phyloP scores from a whole-genome alignment of 306 rosid genomes.

The Sesbania bispinosa region DNA sequence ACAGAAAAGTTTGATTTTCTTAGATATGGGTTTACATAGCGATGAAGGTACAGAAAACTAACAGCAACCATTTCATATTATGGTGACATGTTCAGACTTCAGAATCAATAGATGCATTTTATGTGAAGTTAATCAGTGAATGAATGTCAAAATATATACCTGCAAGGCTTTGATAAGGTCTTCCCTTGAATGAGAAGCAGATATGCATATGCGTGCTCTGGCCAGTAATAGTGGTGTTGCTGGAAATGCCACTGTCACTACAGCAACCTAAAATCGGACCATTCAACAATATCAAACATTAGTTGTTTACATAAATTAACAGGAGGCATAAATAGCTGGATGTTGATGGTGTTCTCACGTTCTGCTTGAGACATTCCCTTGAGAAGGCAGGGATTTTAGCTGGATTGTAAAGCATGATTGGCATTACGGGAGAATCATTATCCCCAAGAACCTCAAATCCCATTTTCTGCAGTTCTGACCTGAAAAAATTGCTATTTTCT shows the following conservation, averaged over 20 bases:
- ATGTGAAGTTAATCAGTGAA: not conserved
- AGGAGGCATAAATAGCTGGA: not conserved
- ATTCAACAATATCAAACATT: too few species aligned
- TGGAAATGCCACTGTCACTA: slow-evolving; percentile 76
- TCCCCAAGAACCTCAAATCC: too few species aligned
- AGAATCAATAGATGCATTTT: not conserved
- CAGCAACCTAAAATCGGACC: slow-evolving; percentile 56
- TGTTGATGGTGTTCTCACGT: slow-evolving; percentile 38
- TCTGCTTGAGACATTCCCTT: slow-evolving; percentile 72
- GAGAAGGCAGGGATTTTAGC: slow-evolving; percentile 88
- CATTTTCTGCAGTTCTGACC: too few species aligned
- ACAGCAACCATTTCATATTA: not conserved
- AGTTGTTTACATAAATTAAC: too few species aligned
- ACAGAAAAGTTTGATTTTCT: not conserved
- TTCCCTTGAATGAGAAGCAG: too few species aligned
- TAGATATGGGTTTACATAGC: not conserved
- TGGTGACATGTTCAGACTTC: not conserved
- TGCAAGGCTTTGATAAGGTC: slow-evolving; percentile 70
- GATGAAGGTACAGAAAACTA: not conserved
- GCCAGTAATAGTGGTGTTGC: too few species aligned
- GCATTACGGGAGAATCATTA: too few species aligned
- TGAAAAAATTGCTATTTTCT: slow-evolving; percentile 71
- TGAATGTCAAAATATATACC: slow-evolving; percentile 34
- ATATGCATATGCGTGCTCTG: too few species aligned
- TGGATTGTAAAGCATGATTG: slow-evolving; percentile 82